A percentile compares a stretch with the other conserved stretches of the same genome.
Conservation (phyloP, 1,284 basidiomycete species). For the Exobasidium cylindrosporum region DNA sequence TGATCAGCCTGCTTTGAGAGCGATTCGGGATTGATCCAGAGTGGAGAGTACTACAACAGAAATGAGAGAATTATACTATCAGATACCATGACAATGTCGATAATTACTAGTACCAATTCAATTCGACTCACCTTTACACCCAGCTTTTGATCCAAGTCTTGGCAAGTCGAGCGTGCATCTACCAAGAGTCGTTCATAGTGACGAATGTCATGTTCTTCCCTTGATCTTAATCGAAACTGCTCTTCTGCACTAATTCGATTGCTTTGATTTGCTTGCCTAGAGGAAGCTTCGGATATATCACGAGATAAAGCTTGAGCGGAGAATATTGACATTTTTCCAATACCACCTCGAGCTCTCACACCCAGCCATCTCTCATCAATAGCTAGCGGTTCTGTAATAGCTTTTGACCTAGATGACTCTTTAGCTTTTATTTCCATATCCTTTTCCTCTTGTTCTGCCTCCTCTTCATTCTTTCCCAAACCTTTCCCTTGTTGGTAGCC, state of each 20-base stretch:
- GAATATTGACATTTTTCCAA: not conserved
- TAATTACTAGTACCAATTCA: no score
- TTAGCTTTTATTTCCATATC: not conserved
- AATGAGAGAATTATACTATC: no score
- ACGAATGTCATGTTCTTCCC: not conserved
- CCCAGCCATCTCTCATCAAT: slow-evolving; percentile 17
- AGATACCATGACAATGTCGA: no score
- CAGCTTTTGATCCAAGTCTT: slow-evolving; percentile 18
- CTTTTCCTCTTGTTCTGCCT: not conserved
- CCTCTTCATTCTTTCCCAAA: slow-evolving; percentile 6
- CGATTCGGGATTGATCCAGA: slow-evolving; percentile 18
- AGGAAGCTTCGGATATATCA: not conserved
- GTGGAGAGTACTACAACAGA: slow-evolving; percentile 12
- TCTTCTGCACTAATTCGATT: not conserved
- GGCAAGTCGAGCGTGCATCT: slow-evolving; percentile 14
- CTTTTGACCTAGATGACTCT: not conserved
- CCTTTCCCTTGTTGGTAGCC: slow-evolving; percentile 18
- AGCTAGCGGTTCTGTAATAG: not conserved
- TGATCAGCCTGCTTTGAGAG: not conserved
- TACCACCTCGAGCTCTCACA: not conserved
- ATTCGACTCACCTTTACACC: slow-evolving; percentile 16
- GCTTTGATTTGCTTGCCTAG: not conserved
- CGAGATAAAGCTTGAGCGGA: not conserved
- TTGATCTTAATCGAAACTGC: slow-evolving; percentile 11
- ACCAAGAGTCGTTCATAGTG: slow-evolving; percentile 11